Conservation (phyloP, 495 filamentous ascomycete species). For the Tuber aestivum region DNA sequence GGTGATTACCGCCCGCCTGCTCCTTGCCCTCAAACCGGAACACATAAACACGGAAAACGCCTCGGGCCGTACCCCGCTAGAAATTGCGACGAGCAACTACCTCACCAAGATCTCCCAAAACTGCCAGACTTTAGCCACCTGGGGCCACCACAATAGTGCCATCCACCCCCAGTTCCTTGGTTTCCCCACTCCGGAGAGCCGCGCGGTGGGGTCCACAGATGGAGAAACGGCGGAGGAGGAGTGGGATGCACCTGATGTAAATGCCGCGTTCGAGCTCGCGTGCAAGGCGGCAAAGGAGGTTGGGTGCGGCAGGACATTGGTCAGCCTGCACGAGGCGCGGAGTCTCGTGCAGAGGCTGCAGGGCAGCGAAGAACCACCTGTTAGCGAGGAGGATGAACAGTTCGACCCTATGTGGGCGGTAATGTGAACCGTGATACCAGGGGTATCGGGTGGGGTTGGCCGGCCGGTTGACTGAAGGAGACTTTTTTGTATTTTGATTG, state of each 20-base stretch:
- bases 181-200: neutral
- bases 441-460: neutral
- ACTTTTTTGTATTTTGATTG: neutral
- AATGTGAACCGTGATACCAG: neutral
- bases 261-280: neutral
- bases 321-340: neutral
- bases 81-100: conserved; percentile 23
- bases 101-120: conserved; percentile 8
- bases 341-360: conserved; percentile 1
- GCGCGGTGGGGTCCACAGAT: neutral
- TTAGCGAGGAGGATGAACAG: neutral
- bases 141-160: neutral
- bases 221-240: neutral
- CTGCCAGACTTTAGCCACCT: neutral
- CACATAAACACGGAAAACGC: conserved; percentile 32
- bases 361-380: neutral
- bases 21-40: conserved; percentile 24
- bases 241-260: neutral
- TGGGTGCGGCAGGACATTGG: neutral
- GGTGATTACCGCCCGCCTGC: conserved; percentile 7
- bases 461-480: neutral
- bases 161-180: rapidly evolving
- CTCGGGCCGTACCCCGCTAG: conserved; percentile 33
- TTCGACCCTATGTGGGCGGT: neutral
- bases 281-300: neutral